A percentile compares a stretch with the other conserved stretches of the same genome.
phyloP scores from a whole-genome alignment of 176 grass and related monocot species.

The Thalia dealbata region DNA sequence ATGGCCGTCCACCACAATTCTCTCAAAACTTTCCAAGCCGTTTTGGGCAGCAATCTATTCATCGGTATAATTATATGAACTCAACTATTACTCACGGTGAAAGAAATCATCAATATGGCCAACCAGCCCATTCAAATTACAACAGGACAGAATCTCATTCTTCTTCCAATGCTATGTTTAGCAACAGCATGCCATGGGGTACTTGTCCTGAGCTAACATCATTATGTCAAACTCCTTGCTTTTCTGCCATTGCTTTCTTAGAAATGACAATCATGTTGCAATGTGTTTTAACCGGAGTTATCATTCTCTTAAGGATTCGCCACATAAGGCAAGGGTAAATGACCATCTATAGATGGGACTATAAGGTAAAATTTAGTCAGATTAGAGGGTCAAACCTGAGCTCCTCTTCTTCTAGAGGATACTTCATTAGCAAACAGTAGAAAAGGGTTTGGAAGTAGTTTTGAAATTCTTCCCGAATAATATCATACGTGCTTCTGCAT shows the following conservation, averaged over 20 bases:
- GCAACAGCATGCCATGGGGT: constrained; percentile 65
- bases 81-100: constrained; percentile 34
- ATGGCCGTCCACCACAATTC: constrained; percentile 15
- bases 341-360: neutral
- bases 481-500: neutral
- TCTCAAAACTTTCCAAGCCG: constrained; percentile 28
- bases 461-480: neutral
- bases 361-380: neutral
- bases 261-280: neutral
- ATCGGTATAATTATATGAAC: constrained; percentile 40
- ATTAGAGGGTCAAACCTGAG: neutral
- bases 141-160: constrained; percentile 44
- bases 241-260: no score
- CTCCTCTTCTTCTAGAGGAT: neutral
- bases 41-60: constrained; percentile 46
- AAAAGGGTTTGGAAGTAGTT: neutral
- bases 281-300: neutral
- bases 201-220: constrained; percentile 13
- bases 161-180: constrained; percentile 27
- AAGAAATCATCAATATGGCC: constrained; percentile 41
- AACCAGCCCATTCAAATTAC: constrained; percentile 41
- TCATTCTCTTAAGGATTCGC: neutral
- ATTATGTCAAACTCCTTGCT: neutral
- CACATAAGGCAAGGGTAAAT: neutral
- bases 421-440: neutral